Conservation (phyloP, 2,329 filamentous ascomycete genomes). For the Diaporthe nobilis region DNA sequence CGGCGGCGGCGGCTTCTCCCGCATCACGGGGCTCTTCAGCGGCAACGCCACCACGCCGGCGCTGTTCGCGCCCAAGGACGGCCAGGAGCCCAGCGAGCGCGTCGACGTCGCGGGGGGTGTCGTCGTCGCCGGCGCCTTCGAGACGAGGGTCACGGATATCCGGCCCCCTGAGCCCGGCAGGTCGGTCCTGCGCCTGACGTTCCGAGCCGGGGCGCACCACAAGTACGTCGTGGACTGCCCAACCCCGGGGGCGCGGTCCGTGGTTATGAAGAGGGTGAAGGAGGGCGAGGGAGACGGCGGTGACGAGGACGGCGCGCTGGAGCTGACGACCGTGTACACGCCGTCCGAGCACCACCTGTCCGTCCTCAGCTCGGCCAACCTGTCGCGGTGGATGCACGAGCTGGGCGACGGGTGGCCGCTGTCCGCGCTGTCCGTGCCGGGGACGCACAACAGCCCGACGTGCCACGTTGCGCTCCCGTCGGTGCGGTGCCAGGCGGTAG, state of each 20-base stretch:
- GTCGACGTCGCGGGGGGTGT: constrained; percentile 74
- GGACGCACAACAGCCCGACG: constrained; percentile 95
- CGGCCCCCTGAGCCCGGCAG: constrained; percentile 68
- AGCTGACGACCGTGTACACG: constrained; percentile 78
- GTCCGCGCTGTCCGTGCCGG: constrained; percentile 88
- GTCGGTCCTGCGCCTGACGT: constrained; percentile 81
- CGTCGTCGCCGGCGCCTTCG: constrained; percentile 75
- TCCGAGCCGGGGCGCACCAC: constrained; percentile 74
- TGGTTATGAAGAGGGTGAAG: constrained; percentile 41
- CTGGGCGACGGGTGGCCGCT: constrained; percentile 81
- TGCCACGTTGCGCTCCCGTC: constrained; percentile 88
- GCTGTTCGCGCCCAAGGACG: constrained; percentile 43
- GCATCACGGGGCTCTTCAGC: constrained; percentile 55
- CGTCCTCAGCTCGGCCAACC: constrained; percentile 79
- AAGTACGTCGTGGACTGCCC: constrained; percentile 82
- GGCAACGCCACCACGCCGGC: constrained; percentile 53
- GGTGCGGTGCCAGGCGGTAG: constrained; percentile 91
- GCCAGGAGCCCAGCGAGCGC: constrained; percentile 54
- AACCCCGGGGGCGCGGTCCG: constrained; percentile 70
- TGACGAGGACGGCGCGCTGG: constrained; percentile 51
- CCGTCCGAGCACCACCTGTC: constrained; percentile 67
- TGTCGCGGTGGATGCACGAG: constrained; percentile 85
- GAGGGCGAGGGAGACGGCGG: constrained; percentile 23
- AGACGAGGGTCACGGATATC: constrained; percentile 74
- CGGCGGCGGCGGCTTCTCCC: constrained; percentile 33